Conservation (phyloP, 345 rosid species). For the Boechera retrofracta region DNA sequence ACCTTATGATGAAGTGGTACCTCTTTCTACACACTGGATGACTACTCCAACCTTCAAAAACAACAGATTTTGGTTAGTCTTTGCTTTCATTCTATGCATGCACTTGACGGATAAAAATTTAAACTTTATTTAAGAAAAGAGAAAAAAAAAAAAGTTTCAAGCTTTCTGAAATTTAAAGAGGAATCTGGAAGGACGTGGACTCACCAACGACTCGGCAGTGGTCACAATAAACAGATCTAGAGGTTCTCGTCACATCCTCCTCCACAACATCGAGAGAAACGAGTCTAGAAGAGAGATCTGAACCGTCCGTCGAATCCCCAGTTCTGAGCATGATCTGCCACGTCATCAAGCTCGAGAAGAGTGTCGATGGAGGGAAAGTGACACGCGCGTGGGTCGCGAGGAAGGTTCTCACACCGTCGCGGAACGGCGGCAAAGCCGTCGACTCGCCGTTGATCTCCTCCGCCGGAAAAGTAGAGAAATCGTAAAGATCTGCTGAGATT, state of each 20-base stretch:
- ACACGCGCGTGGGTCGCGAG: conserved; percentile 55
- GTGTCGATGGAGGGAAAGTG: conserved; percentile 55
- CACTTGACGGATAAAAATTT: neutral
- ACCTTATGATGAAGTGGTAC: conserved; percentile 73
- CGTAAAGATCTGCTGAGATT: conserved; percentile 59
- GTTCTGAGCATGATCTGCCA: conserved; percentile 64
- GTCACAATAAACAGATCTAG: conserved; percentile 78
- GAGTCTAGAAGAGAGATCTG: conserved; percentile 49
- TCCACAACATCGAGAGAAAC: conserved; percentile 64
- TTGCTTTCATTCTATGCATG: neutral
- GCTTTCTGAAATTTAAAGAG: neutral
- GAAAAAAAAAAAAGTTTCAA: neutral
- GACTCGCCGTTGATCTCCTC: conserved; percentile 5
- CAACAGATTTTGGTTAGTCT: conserved; percentile 5
- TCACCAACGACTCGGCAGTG: conserved; percentile 88
- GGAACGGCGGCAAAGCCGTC: conserved; percentile 51
- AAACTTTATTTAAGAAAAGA: neutral
- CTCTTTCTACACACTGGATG: conserved; percentile 78
- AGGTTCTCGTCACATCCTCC: conserved; percentile 70
- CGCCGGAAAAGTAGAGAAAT: conserved; percentile 54
- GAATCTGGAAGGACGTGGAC: conserved; percentile 41
- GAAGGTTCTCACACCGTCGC: conserved; percentile 51
- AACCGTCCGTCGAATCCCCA: conserved; percentile 52
- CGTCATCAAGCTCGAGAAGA: conserved; percentile 60
- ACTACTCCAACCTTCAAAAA: conserved; percentile 70